phyloP scores from a whole-genome alignment of 2,329 filamentous ascomycete species.

The Cordyceps cicadae region DNA sequence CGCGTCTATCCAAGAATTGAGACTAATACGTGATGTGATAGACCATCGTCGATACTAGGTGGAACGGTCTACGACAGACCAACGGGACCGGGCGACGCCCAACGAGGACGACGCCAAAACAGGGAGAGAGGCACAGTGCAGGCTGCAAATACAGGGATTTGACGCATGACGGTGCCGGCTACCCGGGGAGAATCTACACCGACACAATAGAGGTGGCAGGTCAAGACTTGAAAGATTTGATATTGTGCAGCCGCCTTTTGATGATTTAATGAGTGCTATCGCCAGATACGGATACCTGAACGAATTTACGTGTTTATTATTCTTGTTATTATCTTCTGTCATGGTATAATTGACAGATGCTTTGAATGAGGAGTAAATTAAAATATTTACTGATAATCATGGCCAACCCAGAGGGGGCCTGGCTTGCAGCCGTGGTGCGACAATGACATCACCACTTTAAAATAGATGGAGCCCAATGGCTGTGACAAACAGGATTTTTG shows the following conservation, averaged over 20 bases:
- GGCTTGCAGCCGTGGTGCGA: conserved; percentile 2
- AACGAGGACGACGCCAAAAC: not conserved
- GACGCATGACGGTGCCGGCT: conserved; percentile 1
- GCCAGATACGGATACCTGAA: conserved; percentile 7
- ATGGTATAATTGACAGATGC: too few species aligned
- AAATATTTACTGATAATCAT: not conserved
- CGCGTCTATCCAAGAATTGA: not conserved
- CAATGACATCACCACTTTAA: conserved; percentile 11
- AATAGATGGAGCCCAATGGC: not conserved
- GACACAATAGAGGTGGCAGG: not conserved
- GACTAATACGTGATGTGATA: conserved; percentile 16
- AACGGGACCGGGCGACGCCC: not conserved
- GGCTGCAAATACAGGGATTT: not conserved
- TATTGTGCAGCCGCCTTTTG: not conserved
- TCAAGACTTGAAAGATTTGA: not conserved
- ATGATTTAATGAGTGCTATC: conserved; percentile 4
- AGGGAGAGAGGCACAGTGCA: not conserved
- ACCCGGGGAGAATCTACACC: not conserved
- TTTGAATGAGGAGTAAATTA: not conserved
- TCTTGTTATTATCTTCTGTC: not conserved
- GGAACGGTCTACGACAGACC: conserved; percentile 2
- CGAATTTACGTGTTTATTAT: not conserved
- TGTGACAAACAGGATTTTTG: not conserved
- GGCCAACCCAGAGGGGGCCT: not conserved
- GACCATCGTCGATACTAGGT: conserved; percentile 17